Conservation (phyloP, 192 early-diverging fungal species). For the Umbelopsis sp. region DNA sequence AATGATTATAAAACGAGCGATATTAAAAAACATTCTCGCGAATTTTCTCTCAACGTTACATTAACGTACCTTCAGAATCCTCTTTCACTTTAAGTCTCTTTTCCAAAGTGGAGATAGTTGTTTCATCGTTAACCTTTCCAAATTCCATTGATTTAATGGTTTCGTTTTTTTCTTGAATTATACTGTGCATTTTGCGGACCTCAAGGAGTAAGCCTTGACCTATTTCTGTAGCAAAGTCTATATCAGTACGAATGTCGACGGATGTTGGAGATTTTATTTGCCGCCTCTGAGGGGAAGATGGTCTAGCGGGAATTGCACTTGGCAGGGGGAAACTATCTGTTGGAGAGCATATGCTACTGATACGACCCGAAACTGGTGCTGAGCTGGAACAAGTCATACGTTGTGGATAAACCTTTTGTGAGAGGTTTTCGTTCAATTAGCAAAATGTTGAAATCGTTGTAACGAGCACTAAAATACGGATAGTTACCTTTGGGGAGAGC, state of each 20-base stretch:
- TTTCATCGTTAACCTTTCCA: conserved; percentile 24
- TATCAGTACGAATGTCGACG: conserved; percentile 28
- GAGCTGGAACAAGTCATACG: background rate
- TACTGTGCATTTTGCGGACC: conserved; percentile 37
- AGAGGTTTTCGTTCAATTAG: background rate
- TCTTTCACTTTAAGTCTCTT: conserved; percentile 30
- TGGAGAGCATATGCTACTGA: conserved; percentile 4
- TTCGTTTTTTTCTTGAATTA: conserved; percentile 36
- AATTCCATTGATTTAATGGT: conserved; percentile 23
- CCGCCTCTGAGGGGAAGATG: conserved; percentile 11
- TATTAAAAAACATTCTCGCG: background rate
- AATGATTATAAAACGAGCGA: background rate
- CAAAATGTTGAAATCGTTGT: background rate
- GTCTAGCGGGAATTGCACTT: background rate
- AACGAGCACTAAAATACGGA: background rate
- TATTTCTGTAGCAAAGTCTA: conserved; percentile 41
- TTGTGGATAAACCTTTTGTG: background rate
- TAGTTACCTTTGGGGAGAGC: background rate
- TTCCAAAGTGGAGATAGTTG: conserved; percentile 5
- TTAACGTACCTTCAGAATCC: conserved; percentile 30
- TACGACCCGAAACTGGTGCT: background rate
- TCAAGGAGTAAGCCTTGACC: conserved; percentile 36
- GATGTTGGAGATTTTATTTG: conserved; percentile 19
- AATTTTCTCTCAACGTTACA: background rate
- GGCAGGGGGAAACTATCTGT: background rate